phyloP scores from a whole-genome alignment of 1,284 basidiomycete species.

The Trichosporon asahii region DNA sequence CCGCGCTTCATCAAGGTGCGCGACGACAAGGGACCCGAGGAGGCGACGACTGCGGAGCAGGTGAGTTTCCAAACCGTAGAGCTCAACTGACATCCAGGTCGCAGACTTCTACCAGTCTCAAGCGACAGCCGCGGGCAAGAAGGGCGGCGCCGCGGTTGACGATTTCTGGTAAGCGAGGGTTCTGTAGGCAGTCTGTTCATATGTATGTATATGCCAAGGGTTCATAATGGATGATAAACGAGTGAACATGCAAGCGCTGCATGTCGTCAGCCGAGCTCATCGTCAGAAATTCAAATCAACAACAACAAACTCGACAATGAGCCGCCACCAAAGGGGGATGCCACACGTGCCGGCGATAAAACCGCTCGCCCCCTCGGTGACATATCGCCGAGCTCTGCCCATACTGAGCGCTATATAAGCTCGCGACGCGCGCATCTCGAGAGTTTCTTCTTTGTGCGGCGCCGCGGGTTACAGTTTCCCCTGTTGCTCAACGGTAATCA shows the following conservation, averaged over 20 bases:
- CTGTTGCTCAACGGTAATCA: slow-evolving; percentile 36
- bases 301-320: too few species aligned
- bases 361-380: neutral
- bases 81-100: slow-evolving; percentile 59
- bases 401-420: neutral
- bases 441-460: slow-evolving; percentile 23
- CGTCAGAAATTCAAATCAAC: too few species aligned
- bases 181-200: too few species aligned
- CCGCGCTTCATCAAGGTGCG: slow-evolving; percentile 87
- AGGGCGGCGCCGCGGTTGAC: slow-evolving; percentile 60
- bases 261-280: too few species aligned
- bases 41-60: slow-evolving; percentile 89
- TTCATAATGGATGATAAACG: too few species aligned
- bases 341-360: neutral
- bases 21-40: slow-evolving; percentile 88
- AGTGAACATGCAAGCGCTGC: too few species aligned
- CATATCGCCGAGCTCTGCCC: neutral
- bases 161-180: slow-evolving; percentile 64
- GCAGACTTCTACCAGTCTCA: slow-evolving; percentile 94
- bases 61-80: neutral
- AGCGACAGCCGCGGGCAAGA: slow-evolving; percentile 68
- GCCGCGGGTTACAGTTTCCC: slow-evolving; percentile 27
- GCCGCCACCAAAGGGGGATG: neutral
- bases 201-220: too few species aligned
- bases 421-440: neutral